Base-by-base conservation (phyloP, 345 rosid genomes). In the Eucalyptus urophylla region DNA sequence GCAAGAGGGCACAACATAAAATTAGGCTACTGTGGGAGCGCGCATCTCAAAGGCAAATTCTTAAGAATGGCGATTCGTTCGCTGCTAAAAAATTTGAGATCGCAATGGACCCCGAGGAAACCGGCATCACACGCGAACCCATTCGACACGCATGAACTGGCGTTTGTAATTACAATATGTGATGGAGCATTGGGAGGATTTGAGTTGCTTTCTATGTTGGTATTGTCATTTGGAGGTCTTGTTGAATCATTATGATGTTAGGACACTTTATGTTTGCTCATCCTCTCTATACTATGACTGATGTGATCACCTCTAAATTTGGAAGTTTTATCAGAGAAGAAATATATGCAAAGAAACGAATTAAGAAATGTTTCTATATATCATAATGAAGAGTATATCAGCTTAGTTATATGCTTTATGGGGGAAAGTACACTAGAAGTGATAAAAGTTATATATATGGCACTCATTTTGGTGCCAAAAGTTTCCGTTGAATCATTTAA, bases 31-130 rank as follows among this genome's bases (percentile, higher is more conserved):
- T 86, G 88, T 19, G 88, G 62, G 22, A 51, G 37, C 45, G 47
- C 43, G 49, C 37, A 37, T 24, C 88, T 87, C 17, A 60, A 49
- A 87, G 83, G 5, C 51, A 43, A 43, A 60, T 87, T 29, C 25
- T 87, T 27, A 47, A n/a, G 44, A 49, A 91, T 88, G 89, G 91
- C 13, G 92, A 87, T 13, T 90, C 93, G 80, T 89, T 22, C 87
- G 85, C 89, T 54, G 88, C 93, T 80, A 95, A 95, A 43, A 91
- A 94, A 13, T 94, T 94, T 80, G 93, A 93, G 91, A 92, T 95
- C 88, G 90, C 90, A 80, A 86, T 90, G 13, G 88, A 87, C 51
- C 90, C 88, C 80, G 91, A 87, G 80, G 90, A 86, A 90, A 93
- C 91, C 21, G 97, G 97, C 47, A 88, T 96, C 87, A 45, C 87